These are phyloP conservation scores for Suhomyces chickasaworum DNA, from an alignment of 1,139 yeast species.

Conservation along the genomic window DNA sequence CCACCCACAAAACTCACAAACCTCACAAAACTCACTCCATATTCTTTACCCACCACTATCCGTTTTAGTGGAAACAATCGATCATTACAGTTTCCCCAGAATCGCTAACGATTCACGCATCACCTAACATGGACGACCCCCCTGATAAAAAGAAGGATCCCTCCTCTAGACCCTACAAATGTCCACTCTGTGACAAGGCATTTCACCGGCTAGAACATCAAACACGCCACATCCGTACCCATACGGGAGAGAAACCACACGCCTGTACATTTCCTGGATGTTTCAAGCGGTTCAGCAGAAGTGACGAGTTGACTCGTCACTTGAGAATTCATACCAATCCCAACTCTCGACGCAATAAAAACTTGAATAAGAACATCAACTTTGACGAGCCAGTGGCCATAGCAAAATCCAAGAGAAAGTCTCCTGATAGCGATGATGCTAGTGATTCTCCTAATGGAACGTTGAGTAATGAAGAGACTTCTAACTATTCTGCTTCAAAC, in stretches of 20 bases:
- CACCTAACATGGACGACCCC: conserved; percentile 6
- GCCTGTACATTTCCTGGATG: conserved; percentile 71
- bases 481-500: neutral
- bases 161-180: conserved; percentile 50
- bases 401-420: conserved; percentile 4
- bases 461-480: neutral
- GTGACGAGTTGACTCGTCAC: conserved; percentile 72
- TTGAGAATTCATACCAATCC: conserved; percentile 64
- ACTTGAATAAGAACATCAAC: conserved; percentile 20
- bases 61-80: neutral
- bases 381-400: conserved; percentile 12
- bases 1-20: neutral
- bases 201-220: conserved; percentile 68
- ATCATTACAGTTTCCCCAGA: neutral
- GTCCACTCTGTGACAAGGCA: conserved; percentile 63
- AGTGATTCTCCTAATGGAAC: neutral
- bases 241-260: conserved; percentile 77
- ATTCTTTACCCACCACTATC: neutral
- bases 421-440: conserved; percentile 3
- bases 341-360: conserved; percentile 60
- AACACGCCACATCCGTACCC: conserved; percentile 70
- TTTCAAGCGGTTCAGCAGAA: conserved; percentile 62
- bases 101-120: neutral
- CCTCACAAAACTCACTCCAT: neutral
- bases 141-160: conserved; percentile 22